phyloP scores from a whole-genome alignment of 257 asterid genomes.

The Capsicum rhomboideum region DNA sequence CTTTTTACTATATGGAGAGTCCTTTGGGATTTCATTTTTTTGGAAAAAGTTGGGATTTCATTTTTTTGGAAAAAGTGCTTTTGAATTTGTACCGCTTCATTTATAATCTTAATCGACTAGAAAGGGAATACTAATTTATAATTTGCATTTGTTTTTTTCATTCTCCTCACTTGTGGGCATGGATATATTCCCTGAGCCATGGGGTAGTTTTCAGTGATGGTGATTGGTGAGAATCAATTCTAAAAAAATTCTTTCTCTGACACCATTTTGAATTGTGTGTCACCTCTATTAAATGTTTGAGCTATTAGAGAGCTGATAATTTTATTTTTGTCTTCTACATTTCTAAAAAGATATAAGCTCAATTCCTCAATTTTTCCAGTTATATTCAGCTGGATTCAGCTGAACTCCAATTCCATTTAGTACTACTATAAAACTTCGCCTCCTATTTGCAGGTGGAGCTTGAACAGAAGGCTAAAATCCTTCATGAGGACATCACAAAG shows the following conservation, averaged over 20 bases:
- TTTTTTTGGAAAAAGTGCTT: background rate
- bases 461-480: constrained; percentile 52
- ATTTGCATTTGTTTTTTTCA: background rate
- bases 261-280: background rate
- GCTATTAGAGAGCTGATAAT: background rate
- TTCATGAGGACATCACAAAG: constrained; percentile 64
- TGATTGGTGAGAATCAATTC: background rate
- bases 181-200: background rate
- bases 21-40: background rate
- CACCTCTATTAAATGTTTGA: background rate
- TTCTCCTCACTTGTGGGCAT: background rate
- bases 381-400: background rate
- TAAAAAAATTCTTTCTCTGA: background rate
- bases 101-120: background rate
- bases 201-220: background rate
- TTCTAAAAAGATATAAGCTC: background rate
- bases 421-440: background rate
- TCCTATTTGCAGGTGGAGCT: constrained; percentile 51
- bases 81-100: background rate
- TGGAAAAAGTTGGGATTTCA: background rate
- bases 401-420: background rate
- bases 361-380: background rate
- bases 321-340: background rate
- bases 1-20: background rate
- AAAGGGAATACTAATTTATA: background rate